Base-by-base conservation (phyloP, 2,329 filamentous ascomycete genomes). In the Graphilbum ipis-grandicollis region DNA sequence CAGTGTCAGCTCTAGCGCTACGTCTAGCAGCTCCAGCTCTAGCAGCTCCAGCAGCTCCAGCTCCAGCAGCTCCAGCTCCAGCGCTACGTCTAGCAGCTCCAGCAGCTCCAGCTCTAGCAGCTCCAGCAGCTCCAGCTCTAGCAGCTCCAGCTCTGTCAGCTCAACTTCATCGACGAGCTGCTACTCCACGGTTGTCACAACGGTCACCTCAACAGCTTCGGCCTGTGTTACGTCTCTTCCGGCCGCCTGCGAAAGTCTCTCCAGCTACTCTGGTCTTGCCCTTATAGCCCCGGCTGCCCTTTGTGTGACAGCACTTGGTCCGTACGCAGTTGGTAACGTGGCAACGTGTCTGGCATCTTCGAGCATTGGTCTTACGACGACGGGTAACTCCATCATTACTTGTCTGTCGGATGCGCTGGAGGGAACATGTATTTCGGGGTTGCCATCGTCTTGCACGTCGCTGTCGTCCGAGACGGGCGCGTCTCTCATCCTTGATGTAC, bases 351-450 rank as follows among this genome's bases (percentile, higher is more conserved):
- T 42, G 22, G 8, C 23, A 2, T 3, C n/a, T 7, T 26, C 12
- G 7, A 29, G 14, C 22, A 25, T 21, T 15, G 9, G 21, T 13
- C 3, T 28, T 3, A 23, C 19, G 3, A 31, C 36, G 2, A 13
- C 31, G 3, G 44, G 43, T 19, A 8, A 21, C 9, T 21, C 14
- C 34, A 41, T 44, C 14, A 30, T 44, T 12, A 10, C 29, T 18
- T 46, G 44, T n/a, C 19, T 46, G 19, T 8, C 31, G 3, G 32
- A 9, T 4, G 35, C 41, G 4, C 19, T 43, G 2, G 7, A 14
- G 7, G 30, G 5, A 21, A 30, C 36, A n/a, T 44, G 37, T 13
- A 40, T 41, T 17, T 29, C 31, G 10, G n/a, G 14, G 12, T 31
- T 43, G 17, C 41, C 43, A 5, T 5, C n/a, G 3, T 15, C 37